Evolutionary conservation across 441 rosid species (phyloP), one percentile per base, ranked within the genome.

Genomic region (Populus tomentosa): DNA sequence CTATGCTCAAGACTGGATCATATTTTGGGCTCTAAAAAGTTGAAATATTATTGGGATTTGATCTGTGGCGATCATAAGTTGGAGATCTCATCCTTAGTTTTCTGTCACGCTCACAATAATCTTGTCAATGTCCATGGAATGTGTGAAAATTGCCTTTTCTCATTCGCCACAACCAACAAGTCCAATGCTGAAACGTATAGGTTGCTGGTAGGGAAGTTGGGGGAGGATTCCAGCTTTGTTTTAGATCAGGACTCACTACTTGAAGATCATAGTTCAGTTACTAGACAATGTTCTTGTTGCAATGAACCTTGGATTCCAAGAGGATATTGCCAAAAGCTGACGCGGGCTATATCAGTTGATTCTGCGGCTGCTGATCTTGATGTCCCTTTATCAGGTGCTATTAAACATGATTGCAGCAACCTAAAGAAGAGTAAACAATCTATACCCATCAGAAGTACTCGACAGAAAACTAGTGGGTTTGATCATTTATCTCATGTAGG

Each of bases 1-100:
- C 84, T 94, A 32, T 96, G 99, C 85, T 91, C 98, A 11, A 90
- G 92, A 73, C 94, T 95, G 32, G 99, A 95, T 86, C 97, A 90
- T 77, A 84, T 95, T 73, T 78, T 92, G 2, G 93, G 93, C 67
- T 83, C 78, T 16, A 78, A 78, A 50, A 88, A 83, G 73, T 61
- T 80, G 67, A 90, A 83, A 65, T 70, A 80, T 69, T 88, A 90
- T 20, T 83, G 88, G 93, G 94, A 90, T 72, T 82, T 90, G 85
- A 82, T 96, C 67, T 96, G 99, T n/a, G 20, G 87, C 61, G 82
- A 82, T 62, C 99, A 96, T 84, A 92, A 89, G 88, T 86, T 88
- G 61, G 98, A 94, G 78, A 90, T 94, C 77, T 90, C 99, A 0
- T 90, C 94, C 13, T 82, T 94, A 67, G 97, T 91, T 77, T 85